Evolutionary conservation across 257 asterid genomes (phyloP).

Genomic region (Forsythia viridissima): DNA sequence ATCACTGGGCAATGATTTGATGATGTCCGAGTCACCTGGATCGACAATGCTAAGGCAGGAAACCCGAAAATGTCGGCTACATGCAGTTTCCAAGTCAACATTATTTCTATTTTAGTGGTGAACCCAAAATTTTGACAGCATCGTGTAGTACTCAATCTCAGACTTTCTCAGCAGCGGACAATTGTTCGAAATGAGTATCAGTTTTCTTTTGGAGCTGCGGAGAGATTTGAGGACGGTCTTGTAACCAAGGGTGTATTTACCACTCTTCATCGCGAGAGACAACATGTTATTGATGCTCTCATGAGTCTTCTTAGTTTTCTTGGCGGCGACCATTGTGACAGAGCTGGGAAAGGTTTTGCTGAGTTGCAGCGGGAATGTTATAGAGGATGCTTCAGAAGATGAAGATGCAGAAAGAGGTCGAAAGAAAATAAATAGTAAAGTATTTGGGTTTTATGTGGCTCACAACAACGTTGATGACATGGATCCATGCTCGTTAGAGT

Average conservation of each 20-base stretch:
- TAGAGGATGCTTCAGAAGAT: conserved; percentile 69
- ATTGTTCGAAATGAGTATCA: conserved; percentile 56
- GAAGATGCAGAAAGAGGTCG: conserved; percentile 37
- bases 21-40: no score
- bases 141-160: conserved; percentile 81
- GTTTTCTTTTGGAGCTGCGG: conserved; percentile 51
- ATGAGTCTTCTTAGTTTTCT: conserved; percentile 82
- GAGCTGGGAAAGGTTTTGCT: conserved; percentile 19
- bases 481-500: conserved; percentile 24
- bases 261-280: conserved; percentile 82
- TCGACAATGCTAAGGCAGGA: no score
- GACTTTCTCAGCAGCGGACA: conserved; percentile 86
- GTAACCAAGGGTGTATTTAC: conserved; percentile 65
- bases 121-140: conserved; percentile 66
- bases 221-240: conserved; percentile 61
- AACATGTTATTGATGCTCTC: conserved; percentile 83
- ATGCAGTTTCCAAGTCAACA: no score
- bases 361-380: conserved; percentile 24
- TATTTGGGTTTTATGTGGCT: conserved; percentile 45
- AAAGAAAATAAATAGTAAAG: conserved; percentile 29
- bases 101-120: conserved; percentile 81
- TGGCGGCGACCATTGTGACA: conserved; percentile 51
- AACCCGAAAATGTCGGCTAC: no score
- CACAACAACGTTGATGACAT: conserved; percentile 21
- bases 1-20: no score